Percentiles rank a stretch among this genome's conserved stretches.
Conservation (phyloP, 495 filamentous ascomycete genomes). For the Talaromyces trachyspermus region DNA sequence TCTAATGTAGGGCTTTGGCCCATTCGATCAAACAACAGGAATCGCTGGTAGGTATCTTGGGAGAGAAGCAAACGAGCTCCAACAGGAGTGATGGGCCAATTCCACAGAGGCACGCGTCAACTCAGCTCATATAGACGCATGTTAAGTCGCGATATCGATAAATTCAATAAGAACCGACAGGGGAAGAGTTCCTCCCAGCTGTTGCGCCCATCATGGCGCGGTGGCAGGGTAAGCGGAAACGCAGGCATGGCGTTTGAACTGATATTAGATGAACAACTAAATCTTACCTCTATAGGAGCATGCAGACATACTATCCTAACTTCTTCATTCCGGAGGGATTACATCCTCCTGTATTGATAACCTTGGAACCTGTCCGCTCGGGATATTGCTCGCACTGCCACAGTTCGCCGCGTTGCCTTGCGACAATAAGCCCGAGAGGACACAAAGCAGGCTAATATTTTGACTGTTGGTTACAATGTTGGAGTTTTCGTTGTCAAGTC, state of each 20-base stretch:
- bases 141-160: constrained; percentile 3
- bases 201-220: constrained; percentile 1
- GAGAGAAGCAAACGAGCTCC: constrained; percentile 5
- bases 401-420: not conserved
- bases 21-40: not conserved
- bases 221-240: not conserved
- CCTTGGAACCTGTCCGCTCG: not conserved
- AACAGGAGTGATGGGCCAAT: constrained; percentile 4
- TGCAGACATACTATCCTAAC: too few relatives aligned
- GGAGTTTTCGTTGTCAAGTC: too few relatives aligned
- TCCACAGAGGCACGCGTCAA: not conserved
- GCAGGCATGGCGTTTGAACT: not conserved
- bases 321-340: too few relatives aligned
- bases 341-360: not conserved
- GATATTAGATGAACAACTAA: too few relatives aligned
- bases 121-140: constrained; percentile 2
- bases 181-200: constrained; percentile 2
- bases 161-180: constrained; percentile 3
- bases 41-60: not conserved
- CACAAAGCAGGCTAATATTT: too few relatives aligned
- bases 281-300: too few relatives aligned
- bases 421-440: too few relatives aligned
- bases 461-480: too few relatives aligned
- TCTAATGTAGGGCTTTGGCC: not conserved
- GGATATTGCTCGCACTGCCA: not conserved